A percentile compares a stretch with the other conserved stretches of the same genome.
phyloP scores from a whole-genome alignment of 192 early-diverging fungal species.

The Podila verticillata region DNA sequence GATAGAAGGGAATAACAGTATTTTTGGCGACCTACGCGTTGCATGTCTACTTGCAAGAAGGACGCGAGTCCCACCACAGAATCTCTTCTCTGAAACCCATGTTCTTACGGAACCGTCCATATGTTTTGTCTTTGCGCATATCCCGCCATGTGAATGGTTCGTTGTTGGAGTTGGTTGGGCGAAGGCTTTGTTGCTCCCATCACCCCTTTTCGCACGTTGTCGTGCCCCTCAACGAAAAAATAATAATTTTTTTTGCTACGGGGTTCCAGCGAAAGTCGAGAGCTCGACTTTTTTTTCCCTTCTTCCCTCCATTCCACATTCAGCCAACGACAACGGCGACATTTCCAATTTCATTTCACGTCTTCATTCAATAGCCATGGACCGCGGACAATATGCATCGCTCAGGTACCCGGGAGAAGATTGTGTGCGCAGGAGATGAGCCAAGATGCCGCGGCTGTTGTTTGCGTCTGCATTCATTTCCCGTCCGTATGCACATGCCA shows the following conservation, averaged over 20 bases:
- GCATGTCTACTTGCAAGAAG: too few species aligned
- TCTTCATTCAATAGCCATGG: neutral
- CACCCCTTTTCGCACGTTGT: neutral
- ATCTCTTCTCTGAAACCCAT: too few species aligned
- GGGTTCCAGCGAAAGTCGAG: too few species aligned
- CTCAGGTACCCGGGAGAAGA: neutral
- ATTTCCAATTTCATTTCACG: neutral
- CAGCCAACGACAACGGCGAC: neutral
- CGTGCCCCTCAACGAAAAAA: neutral
- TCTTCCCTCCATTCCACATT: neutral
- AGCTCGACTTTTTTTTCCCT: neutral
- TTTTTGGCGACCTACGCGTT: too few species aligned
- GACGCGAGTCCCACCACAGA: too few species aligned
- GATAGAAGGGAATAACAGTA: too few species aligned
- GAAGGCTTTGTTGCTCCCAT: too few species aligned
- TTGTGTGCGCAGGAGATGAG: neutral
- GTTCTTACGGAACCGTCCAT: too few species aligned
- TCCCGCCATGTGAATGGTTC: too few species aligned
- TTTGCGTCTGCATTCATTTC: neutral
- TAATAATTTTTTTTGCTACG: neutral
- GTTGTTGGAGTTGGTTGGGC: too few species aligned
- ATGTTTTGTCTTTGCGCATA: too few species aligned
- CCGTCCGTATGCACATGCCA: neutral
- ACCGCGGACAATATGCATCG: conserved; percentile 4
- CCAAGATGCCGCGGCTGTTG: neutral